Percentiles rank a stretch among this genome's conserved stretches.
Conservation (phyloP, 2,329 filamentous ascomycete genomes). For the Fusarium solani-melongenae region DNA sequence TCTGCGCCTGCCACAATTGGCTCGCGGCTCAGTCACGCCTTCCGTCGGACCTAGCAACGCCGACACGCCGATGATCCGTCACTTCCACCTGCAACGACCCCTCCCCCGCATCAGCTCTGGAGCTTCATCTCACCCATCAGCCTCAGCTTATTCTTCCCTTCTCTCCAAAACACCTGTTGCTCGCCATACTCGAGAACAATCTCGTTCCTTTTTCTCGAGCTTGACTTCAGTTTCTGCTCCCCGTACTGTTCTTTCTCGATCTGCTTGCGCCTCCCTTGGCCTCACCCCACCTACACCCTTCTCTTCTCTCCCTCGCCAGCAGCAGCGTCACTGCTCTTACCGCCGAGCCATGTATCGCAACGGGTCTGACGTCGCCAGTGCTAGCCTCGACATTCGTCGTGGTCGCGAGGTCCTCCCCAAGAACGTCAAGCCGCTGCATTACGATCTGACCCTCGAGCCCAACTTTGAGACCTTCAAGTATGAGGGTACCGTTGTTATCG, state of each 20-base stretch:
- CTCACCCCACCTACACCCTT: background rate
- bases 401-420: conserved; percentile 85
- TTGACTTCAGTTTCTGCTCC: background rate
- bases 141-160: conserved; percentile 2
- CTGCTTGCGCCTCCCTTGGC: conserved; percentile 2
- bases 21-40: background rate
- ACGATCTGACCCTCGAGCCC: conserved; percentile 91
- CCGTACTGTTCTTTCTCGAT: background rate
- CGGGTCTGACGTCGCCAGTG: conserved; percentile 36
- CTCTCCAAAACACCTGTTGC: conserved; percentile 2
- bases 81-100: conserved; percentile 37
- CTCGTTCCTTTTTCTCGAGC: conserved; percentile 6
- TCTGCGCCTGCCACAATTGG: conserved; percentile 4
- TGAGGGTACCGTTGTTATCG: conserved; percentile 84
- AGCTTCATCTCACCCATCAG: conserved; percentile 31
- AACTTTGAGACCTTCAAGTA: conserved; percentile 90
- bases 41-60: conserved; percentile 19
- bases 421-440: conserved; percentile 93
- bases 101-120: conserved; percentile 40
- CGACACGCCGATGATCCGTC: conserved; percentile 38
- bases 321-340: conserved; percentile 44
- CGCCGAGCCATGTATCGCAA: conserved; percentile 46
- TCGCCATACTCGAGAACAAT: conserved; percentile 2
- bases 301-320: conserved; percentile 25
- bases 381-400: conserved; percentile 43